Evolutionary conservation across 345 rosid genomes (phyloP).

Genomic region (Gossypium stocksii): DNA sequence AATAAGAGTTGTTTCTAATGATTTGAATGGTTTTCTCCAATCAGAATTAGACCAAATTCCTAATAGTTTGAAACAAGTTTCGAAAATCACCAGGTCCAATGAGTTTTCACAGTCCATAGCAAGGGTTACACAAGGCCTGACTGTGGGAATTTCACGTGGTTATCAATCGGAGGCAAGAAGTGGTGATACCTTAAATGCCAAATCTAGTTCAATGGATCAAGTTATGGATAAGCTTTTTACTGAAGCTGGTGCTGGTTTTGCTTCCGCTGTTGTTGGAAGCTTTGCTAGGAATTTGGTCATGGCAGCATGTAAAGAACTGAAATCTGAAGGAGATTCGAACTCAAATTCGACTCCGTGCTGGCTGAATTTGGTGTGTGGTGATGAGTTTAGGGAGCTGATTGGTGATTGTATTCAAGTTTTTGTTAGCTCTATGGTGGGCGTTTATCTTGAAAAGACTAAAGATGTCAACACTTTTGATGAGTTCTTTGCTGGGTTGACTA

Average conservation of each 20-base stretch:
- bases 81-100: slow-evolving; percentile 46
- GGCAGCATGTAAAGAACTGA: slow-evolving; percentile 28
- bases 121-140: slow-evolving; percentile 47
- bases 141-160: slow-evolving; percentile 48
- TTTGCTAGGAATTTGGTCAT: slow-evolving; percentile 70
- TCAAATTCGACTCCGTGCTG: slow-evolving; percentile 23
- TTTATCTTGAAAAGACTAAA: slow-evolving; percentile 73
- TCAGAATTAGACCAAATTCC: slow-evolving; percentile 74
- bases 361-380: slow-evolving; percentile 43
- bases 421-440: slow-evolving; percentile 72
- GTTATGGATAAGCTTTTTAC: slow-evolving; percentile 62
- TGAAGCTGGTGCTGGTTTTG: slow-evolving; percentile 65
- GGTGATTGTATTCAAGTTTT: slow-evolving; percentile 72
- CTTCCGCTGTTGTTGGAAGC: slow-evolving; percentile 72
- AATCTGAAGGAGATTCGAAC: slow-evolving; percentile 6
- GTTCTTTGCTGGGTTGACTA: slow-evolving; percentile 63
- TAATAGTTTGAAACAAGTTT: slow-evolving; percentile 63
- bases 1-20: slow-evolving; percentile 41
- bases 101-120: slow-evolving; percentile 50
- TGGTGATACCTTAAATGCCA: slow-evolving; percentile 16
- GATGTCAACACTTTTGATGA: slow-evolving; percentile 58
- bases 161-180: slow-evolving; percentile 23
- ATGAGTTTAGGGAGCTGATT: slow-evolving; percentile 45
- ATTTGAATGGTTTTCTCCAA: slow-evolving; percentile 46
- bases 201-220: slow-evolving; percentile 42